A percentile compares a stretch with the other conserved stretches of the same genome.
Conservation (phyloP, 495 filamentous ascomycete species). For the Elaphomyces granulatus region DNA sequence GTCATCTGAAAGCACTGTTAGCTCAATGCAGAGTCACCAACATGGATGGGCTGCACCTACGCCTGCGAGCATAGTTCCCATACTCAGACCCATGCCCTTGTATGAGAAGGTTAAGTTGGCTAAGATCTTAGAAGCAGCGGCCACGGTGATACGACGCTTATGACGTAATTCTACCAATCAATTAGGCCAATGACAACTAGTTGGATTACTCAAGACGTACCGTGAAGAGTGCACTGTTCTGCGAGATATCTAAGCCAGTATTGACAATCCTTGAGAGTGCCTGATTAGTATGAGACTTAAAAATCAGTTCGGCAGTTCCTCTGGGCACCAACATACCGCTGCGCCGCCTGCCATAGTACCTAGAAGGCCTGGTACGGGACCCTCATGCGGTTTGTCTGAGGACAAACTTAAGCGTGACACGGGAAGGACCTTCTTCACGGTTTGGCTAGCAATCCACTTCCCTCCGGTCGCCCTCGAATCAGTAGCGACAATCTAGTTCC, state of each 20-base stretch:
- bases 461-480: slow-evolving; percentile 93
- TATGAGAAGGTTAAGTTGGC: slow-evolving; percentile 96
- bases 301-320: background rate
- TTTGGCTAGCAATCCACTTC: slow-evolving; percentile 98
- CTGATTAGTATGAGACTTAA: slow-evolving; percentile 4
- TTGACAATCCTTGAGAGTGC: slow-evolving; percentile 66
- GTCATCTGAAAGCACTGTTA: slow-evolving; percentile 34
- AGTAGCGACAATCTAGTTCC: slow-evolving; percentile 71
- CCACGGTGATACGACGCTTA: slow-evolving; percentile 95
- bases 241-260: slow-evolving; percentile 98
- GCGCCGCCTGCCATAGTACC: slow-evolving; percentile 98
- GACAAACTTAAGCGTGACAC: slow-evolving; percentile 35
- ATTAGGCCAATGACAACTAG: background rate
- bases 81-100: slow-evolving; percentile 93
- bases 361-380: slow-evolving; percentile 62
- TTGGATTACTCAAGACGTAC: slow-evolving; percentile 11
- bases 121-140: slow-evolving; percentile 94
- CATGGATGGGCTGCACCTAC: slow-evolving; percentile 31
- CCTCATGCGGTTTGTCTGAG: slow-evolving; percentile 47
- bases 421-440: slow-evolving; percentile 95
- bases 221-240: slow-evolving; percentile 97
- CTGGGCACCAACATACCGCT: slow-evolving; percentile 54
- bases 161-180: slow-evolving; percentile 63
- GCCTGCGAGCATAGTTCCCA: slow-evolving; percentile 98
- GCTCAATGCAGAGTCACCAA: background rate